Evolutionary conservation across 768 basidiomycete genomes (phyloP), one percentile per base, ranked within the genome.

Genomic region (Chalciporus pseudorubinellus): DNA sequence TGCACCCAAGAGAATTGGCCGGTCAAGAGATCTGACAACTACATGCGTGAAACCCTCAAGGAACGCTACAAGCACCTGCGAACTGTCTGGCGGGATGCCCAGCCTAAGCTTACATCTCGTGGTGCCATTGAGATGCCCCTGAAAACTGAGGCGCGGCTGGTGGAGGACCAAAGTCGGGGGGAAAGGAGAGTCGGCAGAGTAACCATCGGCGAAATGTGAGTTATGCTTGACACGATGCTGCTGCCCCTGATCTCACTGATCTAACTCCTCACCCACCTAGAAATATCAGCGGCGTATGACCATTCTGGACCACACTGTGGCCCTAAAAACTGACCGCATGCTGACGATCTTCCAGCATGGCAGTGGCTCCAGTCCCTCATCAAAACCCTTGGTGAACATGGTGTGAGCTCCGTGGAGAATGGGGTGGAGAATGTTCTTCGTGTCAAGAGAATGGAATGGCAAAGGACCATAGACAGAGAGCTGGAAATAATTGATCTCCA

Each of bases 371-470:
- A 52, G 3, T 6, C 8, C 1, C 21, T 55, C 3, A 8, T 58
- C n/a, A 4, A 34, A n/a, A n/a, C 7, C 3, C 48, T 58, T 34
- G 51, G 53, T 0, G 50, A 59, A 6, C n/a, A 53, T 14, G 52
- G 50, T 1, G 54, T 57, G 52, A 59, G 56, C 29, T 59, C 52
- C 1, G 5, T 57, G 0, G 42, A 57, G 26, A 57, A 57, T 18
- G 18, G 28, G 6, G 40, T 53, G 0, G 22, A 53, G 31, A 26
- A 13, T 6, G 29, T 57, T 3, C 29, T 57, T 12, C 11, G 33
- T 3, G 47, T 56, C 19, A 56, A 56, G 48, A 24, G 46, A 5
- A 52, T 56, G 46, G 21, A 40, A 6, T 57, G 52, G 56, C 18
- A 13, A 3, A 39, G 39, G 10, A 44, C 11, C 12, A 50, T 55